Base-by-base conservation (phyloP, 139 green algal genomes). In the Chlamydomonas sp. region DNA sequence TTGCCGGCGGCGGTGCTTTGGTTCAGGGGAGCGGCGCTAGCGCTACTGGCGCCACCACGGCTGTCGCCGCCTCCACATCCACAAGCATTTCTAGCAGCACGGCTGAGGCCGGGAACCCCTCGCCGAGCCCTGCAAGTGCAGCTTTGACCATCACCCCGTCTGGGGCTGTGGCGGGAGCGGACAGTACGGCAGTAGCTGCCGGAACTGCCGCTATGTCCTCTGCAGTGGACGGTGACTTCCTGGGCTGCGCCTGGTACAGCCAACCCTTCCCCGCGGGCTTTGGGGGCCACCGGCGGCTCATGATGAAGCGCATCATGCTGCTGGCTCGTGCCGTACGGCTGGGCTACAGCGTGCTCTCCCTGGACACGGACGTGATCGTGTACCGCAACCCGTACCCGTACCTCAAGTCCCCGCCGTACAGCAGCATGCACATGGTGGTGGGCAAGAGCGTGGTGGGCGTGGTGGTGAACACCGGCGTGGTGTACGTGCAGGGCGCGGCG, bases 311-410 rank as follows among this genome's bases (percentile, higher is more conserved):
- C 3, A 1, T 88, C 18, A 88, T 88, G 63, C 75, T 88, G 75
- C 8, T 83, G 9, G 84, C 63, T 0, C 77, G 85, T 1, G 12
- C 59, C 31, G 77, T 85, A 17, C 59, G 67, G 8, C 78, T 80
- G 31, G 67, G 85, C n/a, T 89, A 80, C 77, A 89, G 71, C 85
- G 77, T 89, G 17, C 77, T 89, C 3, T 67, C 60, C n/a, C 66
- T 89, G 4, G 85, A 89, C 67, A 79, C 77, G 16, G 85, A 89
- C 78, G 68, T 84, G 16, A 69, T 89, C n/a, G n/a, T 89, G 3
- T 85, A 73, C 77, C 77, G 67, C 68, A 68, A 89, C 64, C 85
- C 85, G 2, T 89, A 89, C 77, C 71, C 67, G 1, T 64, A 66
- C 58, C 61, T 89, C 63, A 89, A 89, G 67, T 2, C 67, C 14